Evolutionary conservation across 1,284 basidiomycete genomes (phyloP).

Genomic region (Wolfiporia cocos): DNA sequence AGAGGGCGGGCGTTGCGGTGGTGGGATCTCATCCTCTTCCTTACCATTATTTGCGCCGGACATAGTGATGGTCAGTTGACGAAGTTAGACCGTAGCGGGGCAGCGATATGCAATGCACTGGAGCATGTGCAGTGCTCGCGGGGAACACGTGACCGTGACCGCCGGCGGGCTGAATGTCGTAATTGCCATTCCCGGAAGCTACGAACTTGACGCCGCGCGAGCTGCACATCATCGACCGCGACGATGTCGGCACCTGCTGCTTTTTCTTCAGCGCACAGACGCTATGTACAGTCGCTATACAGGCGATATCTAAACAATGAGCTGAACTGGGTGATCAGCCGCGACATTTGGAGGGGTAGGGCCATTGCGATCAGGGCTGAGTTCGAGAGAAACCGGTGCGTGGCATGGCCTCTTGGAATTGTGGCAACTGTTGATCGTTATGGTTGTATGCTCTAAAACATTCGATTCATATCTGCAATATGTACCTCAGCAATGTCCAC

Average conservation of each 20-base stretch:
- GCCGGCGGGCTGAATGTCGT: no score
- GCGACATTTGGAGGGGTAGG: constrained; percentile 81
- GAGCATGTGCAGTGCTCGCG: no score
- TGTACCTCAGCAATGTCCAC: constrained; percentile 63
- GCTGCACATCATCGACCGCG: no score
- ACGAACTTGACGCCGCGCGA: no score
- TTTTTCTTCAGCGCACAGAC: constrained; percentile 75
- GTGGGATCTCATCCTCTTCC: constrained; percentile 51
- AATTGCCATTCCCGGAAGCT: no score
- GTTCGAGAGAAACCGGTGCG: constrained; percentile 89
- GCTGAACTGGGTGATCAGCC: constrained; percentile 83
- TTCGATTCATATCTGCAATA: constrained; percentile 2
- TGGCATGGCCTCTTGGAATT: constrained; percentile 5
- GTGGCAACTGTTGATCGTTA: not conserved
- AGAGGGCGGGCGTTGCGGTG: constrained; percentile 65
- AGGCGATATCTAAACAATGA: constrained; percentile 81
- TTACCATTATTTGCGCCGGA: constrained; percentile 10
- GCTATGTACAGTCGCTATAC: constrained; percentile 91
- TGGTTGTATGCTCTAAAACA: not conserved
- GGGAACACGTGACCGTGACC: no score
- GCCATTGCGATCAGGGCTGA: constrained; percentile 85
- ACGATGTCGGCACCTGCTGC: constrained; percentile 34
- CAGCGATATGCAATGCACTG: no score
- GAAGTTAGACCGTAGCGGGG: no score
- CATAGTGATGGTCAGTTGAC: no score